Base-by-base conservation (phyloP, 108 stramenopile species). In the Thalassiosira profunda region DNA sequence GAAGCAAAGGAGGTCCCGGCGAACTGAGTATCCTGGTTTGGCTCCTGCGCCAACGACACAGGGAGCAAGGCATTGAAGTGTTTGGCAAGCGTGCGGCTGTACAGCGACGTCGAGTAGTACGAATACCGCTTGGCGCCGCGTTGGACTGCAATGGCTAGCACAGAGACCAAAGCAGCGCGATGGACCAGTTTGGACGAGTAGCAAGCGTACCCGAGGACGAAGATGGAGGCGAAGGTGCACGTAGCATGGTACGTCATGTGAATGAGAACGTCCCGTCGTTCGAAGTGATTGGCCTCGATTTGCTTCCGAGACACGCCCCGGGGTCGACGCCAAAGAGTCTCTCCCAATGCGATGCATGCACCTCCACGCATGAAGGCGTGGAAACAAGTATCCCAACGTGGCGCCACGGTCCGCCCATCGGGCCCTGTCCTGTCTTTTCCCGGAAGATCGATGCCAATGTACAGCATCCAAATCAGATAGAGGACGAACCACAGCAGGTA, bases 371-470 rank as follows among this genome's bases (percentile, higher is more conserved):
- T 63, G 9, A 70, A 76, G 0, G 49, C 53, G 48, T 87, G 86
- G 46, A 84, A 87, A 3, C 84, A 83, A 12, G 86, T 87, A 49
- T 87, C 86, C 38, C 66, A 87, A 24, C 67, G 78, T 12, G 85
- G 70, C 15, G 49, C 35, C 5, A 52, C 61, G n/a, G 51, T 63
- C 8, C 29, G 49, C 9, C 67, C 72, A 34, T 58, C 76, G 8
- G 58, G 20, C 45, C 72, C 48, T n/a, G n/a, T n/a, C 52, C 72
- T 53, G 31, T 37, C 47, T 57, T 75, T 71, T 25, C 72, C 38
- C 17, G 86, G 83, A 35, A 82, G 42, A 66, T 86, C 78, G 18
- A 84, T 55, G 9, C 85, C 85, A 28, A 63, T 25, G 20, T 69
- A 35, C 14, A 84, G 26, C 83, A 86, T 86, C 68, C 81, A 86